Percentiles rank a stretch among this genome's conserved stretches.
Evolutionary conservation across 2,329 filamentous ascomycete genomes (phyloP).

Genomic region (Aspergillus sp.): DNA sequence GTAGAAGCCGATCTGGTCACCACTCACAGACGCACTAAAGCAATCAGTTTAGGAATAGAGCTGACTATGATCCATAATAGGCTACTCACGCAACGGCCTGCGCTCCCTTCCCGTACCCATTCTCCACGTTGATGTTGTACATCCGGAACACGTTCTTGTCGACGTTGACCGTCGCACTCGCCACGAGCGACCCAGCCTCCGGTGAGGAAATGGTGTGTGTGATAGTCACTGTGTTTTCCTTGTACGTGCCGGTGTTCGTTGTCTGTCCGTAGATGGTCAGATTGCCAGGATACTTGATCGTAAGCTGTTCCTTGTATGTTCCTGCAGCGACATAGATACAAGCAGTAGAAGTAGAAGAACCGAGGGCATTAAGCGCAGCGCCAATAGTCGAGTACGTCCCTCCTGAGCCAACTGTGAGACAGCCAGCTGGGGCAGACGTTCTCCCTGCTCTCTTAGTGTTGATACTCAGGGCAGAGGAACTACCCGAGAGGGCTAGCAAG

Average conservation of each 20-base stretch:
- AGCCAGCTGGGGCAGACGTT: slow-evolving; percentile 11
- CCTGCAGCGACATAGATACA: slow-evolving; percentile 34
- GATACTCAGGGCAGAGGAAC: background rate
- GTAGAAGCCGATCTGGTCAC: slow-evolving; percentile 32
- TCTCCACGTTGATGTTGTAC: slow-evolving; percentile 37
- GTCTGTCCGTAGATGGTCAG: slow-evolving; percentile 34
- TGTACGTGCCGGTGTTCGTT: slow-evolving; percentile 24
- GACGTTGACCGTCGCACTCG: slow-evolving; percentile 31
- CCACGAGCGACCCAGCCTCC: slow-evolving; percentile 27
- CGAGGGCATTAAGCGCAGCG: slow-evolving; percentile 25
- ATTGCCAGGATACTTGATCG: slow-evolving; percentile 24
- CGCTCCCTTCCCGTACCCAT: slow-evolving; percentile 31
- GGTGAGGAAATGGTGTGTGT: slow-evolving; percentile 31
- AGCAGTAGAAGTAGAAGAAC: slow-evolving; percentile 19
- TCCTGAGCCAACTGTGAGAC: slow-evolving; percentile 21
- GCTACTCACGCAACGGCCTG: slow-evolving; percentile 33
- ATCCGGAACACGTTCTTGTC: slow-evolving; percentile 25
- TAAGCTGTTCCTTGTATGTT: slow-evolving; percentile 32
- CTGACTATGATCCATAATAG: too few relatives aligned
- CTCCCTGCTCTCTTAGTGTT: background rate
- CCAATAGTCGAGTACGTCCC: slow-evolving; percentile 24
- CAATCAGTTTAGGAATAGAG: too few relatives aligned
- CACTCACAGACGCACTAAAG: slow-evolving; percentile 25
- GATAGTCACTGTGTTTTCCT: slow-evolving; percentile 31
- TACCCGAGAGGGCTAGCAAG: background rate